phyloP scores from a whole-genome alignment of 2,329 filamentous ascomycete species.

The Bretziella fagacearum region DNA sequence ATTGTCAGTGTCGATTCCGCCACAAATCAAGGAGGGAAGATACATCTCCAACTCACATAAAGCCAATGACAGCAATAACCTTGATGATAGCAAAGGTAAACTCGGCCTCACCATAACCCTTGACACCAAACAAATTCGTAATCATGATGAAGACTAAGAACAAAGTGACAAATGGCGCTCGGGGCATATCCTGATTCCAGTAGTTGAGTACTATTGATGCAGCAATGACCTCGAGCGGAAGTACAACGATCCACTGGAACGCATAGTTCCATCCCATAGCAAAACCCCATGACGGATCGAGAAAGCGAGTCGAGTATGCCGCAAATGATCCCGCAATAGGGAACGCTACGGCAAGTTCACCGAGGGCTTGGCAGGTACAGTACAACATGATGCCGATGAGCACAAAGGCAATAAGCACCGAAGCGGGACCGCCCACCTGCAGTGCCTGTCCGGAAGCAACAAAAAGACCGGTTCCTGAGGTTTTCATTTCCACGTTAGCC shows the following conservation, averaged over 20 bases:
- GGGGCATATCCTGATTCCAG: slow-evolving; percentile 50
- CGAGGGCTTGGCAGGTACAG: slow-evolving; percentile 78
- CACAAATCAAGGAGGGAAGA: not conserved
- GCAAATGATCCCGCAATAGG: slow-evolving; percentile 87
- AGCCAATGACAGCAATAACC: slow-evolving; percentile 68
- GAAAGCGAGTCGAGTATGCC: slow-evolving; percentile 76
- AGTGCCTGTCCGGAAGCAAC: slow-evolving; percentile 64
- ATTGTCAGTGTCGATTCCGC: too few relatives aligned
- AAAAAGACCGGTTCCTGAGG: slow-evolving; percentile 60
- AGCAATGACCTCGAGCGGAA: slow-evolving; percentile 75
- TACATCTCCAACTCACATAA: slow-evolving; percentile 47
- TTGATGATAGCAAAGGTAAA: slow-evolving; percentile 80
- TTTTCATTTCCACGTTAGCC: not conserved
- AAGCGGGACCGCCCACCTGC: slow-evolving; percentile 57
- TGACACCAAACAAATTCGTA: slow-evolving; percentile 81
- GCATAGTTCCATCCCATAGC: slow-evolving; percentile 90
- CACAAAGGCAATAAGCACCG: slow-evolving; percentile 57
- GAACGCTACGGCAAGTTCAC: slow-evolving; percentile 79
- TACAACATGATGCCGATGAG: slow-evolving; percentile 79
- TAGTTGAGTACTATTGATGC: slow-evolving; percentile 71
- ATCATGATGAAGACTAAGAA: slow-evolving; percentile 59
- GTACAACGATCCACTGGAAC: slow-evolving; percentile 68
- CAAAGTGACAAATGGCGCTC: slow-evolving; percentile 64
- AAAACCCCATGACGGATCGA: slow-evolving; percentile 89
- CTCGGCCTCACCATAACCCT: slow-evolving; percentile 77